These are phyloP conservation scores for Gnomoniopsis smithogilvyi DNA, from an alignment of 2,329 filamentous ascomycete genomes.

Conservation along the genomic window DNA sequence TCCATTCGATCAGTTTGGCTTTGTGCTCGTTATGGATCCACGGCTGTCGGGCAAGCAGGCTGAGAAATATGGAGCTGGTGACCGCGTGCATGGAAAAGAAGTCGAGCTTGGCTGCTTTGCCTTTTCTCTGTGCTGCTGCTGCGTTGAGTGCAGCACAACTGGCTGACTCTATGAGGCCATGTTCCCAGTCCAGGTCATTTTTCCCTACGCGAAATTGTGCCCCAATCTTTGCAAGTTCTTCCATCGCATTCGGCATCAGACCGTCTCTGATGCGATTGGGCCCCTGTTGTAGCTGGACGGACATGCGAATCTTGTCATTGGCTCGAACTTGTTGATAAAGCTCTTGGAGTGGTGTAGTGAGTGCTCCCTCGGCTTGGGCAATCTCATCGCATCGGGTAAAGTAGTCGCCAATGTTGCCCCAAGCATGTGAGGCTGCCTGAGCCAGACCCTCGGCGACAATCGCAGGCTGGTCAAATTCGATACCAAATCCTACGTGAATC, in stretches of 20 bases:
- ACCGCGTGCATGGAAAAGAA: constrained; percentile 51
- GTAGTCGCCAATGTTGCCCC: constrained; percentile 42
- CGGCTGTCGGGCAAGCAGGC: constrained; percentile 24
- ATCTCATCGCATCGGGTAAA: constrained; percentile 29
- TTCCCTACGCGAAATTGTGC: constrained; percentile 42
- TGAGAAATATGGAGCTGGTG: constrained; percentile 30
- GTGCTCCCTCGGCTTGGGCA: neutral
- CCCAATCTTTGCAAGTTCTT: constrained; percentile 54
- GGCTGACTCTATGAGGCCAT: constrained; percentile 26
- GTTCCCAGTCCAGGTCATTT: constrained; percentile 33
- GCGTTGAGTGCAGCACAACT: constrained; percentile 21
- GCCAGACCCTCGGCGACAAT: constrained; percentile 66
- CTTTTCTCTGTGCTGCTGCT: constrained; percentile 47
- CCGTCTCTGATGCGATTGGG: constrained; percentile 56
- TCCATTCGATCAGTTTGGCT: constrained; percentile 62
- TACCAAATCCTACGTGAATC: constrained; percentile 65
- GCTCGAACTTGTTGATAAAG: constrained; percentile 25
- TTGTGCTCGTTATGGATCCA: constrained; percentile 39
- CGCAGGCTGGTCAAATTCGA: constrained; percentile 65
- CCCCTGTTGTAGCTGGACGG: constrained; percentile 34
- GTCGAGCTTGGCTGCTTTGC: constrained; percentile 59
- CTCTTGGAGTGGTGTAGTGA: constrained; percentile 16
- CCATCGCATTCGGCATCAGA: constrained; percentile 50
- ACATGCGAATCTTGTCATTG: constrained; percentile 47
- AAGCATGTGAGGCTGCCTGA: constrained; percentile 56